Conservation (phyloP, 441 rosid species). For the Lepidium campestre region DNA sequence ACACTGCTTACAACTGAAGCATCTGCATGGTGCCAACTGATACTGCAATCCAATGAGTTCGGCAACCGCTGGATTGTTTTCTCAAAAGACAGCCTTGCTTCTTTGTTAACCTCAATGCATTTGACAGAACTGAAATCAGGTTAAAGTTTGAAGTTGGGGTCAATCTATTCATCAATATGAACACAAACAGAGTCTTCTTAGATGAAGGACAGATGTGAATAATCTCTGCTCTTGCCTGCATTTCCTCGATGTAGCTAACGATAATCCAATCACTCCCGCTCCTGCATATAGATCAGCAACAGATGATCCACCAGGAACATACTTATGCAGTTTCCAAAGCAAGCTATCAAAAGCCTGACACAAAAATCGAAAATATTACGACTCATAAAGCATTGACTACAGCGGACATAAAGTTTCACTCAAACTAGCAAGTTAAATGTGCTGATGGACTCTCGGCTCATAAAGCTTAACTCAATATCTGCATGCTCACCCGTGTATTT, state of each 20-base stretch:
- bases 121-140: conserved; percentile 59
- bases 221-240: conserved; percentile 61
- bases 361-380: conserved; percentile 16
- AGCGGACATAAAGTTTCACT: not conserved
- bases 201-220: not conserved
- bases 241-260: conserved; percentile 76
- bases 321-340: conserved; percentile 80
- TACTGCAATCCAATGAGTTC: conserved; percentile 52
- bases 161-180: conserved; percentile 16
- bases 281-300: conserved; percentile 95
- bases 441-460: not conserved
- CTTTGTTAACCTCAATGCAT: conserved; percentile 90
- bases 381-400: conserved; percentile 7
- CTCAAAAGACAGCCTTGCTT: conserved; percentile 83
- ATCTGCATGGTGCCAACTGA: conserved; percentile 93
- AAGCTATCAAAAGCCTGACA: conserved; percentile 81
- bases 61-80: conserved; percentile 79
- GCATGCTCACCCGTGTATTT: conserved; percentile 55
- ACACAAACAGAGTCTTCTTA: not conserved
- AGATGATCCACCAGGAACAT: conserved; percentile 78
- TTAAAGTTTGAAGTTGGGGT: conserved; percentile 2
- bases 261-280: conserved; percentile 91
- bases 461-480: not conserved
- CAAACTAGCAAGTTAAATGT: not conserved
- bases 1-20: conserved; percentile 38